These are phyloP conservation scores for Plenodomus biglobosus DNA, from an alignment of 2,329 filamentous ascomycete species.

Conservation along the genomic window DNA sequence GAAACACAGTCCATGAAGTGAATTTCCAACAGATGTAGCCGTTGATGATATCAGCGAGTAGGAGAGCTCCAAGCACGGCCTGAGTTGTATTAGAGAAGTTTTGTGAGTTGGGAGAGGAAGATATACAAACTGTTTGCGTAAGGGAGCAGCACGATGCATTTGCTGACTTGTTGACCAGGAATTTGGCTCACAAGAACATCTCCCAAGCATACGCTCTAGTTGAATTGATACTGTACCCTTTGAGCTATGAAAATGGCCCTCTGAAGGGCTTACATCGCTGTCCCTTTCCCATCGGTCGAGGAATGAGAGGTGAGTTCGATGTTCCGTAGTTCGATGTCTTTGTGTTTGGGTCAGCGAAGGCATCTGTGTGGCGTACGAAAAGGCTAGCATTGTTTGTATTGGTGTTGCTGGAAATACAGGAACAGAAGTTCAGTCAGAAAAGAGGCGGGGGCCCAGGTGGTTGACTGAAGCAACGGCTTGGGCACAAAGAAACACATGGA, in stretches of 20 bases:
- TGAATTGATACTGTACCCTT: not conserved
- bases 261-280: not conserved
- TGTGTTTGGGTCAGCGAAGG: not conserved
- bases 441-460: no score
- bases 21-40: not conserved
- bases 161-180: no score
- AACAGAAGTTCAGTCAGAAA: not conserved
- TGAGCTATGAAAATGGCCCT: not conserved
- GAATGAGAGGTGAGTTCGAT: not conserved
- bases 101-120: not conserved
- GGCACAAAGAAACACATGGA: not conserved
- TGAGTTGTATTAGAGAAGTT: not conserved
- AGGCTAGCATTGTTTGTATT: not conserved
- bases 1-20: not conserved
- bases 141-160: no score
- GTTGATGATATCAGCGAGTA: not conserved
- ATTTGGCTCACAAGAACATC: no score
- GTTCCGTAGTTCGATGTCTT: not conserved
- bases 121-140: no score
- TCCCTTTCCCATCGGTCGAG: not conserved
- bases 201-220: not conserved
- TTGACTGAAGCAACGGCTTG: not conserved
- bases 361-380: not conserved
- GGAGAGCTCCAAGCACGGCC: not conserved
- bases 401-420: not conserved